Evolutionary conservation across 345 rosid species (phyloP), one percentile per base, ranked within the genome.

Genomic region (Sonneratia alba): DNA sequence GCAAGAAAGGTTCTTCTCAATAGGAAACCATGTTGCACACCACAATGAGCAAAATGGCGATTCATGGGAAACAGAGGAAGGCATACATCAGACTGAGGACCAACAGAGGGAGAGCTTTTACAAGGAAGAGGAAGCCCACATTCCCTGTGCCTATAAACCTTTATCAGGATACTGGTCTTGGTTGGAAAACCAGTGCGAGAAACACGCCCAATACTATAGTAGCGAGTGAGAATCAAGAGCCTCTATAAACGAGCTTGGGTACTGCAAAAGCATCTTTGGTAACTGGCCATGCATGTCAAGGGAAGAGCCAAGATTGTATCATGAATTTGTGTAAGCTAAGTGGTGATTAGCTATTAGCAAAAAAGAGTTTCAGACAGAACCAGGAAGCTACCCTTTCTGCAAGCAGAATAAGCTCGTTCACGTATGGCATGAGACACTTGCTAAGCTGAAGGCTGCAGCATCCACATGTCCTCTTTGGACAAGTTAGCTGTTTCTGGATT

Each of bases 91-190:
- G 64, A 64, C 27, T 34, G 79, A 78, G 66, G 74, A 62, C 24
- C 70, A 72, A 61, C 43, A 66, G 36, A 66, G 70, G 27, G 65
- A 55, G 37, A 62, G 66, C 27, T 36, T 51, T 34, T 24, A 43
- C 56, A 51, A 81, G 21, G 72, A 24, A 56, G 24, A 68, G 47
- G 79, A 74, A n/a, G 68, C 3, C 66, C 70, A 66, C 73, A 38
- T 75, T 47, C 66, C 70, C 27, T 56, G 10, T 63, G 79, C 70
- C 71, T 61, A 74, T 40, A 45, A 57, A 68, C 43, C 43, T 19
- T 55, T 57, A 19, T 36, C 74, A 6, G 51, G 72, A 53, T 67
- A 71, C 13, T 75, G 69, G 36, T 76, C 77, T 62, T 81, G 83
- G 77, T 63, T 75, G 37, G 81, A 70, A 40, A 55, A 48, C 57